Base-by-base conservation (phyloP, 352 stramenopile genomes). In the Phytopythium aichiense region DNA sequence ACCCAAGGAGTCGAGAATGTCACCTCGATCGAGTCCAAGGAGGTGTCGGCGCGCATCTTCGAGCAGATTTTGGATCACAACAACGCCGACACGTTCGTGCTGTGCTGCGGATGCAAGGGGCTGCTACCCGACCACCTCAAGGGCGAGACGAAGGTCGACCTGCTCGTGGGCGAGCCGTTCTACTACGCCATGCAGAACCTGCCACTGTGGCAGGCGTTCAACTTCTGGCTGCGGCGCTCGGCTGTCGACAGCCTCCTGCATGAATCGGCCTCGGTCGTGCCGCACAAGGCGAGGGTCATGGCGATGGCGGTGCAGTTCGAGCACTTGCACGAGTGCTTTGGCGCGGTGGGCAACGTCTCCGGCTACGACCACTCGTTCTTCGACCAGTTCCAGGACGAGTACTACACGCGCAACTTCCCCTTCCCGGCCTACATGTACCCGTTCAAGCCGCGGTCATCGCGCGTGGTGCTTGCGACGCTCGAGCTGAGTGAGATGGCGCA, bases 101-200 rank as follows among this genome's bases (percentile, higher is more conserved):
- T 92, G 13, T 82, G 76, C 58, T 86, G 77, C 22, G 84, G 84
- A 8, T 84, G 81, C 43, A 91, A 94, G 58, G 81, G 79, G 0
- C 56, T 94, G 40, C 59, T 84, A 1, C 65, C 60, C 2, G 84
- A 85, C 30, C 81, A 94, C 51, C 57, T 94, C 12, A 72, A 86
- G 54, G 69, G 68, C 40, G 72, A 84, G 59, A 62, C 73, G 2
- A 67, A 65, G 6, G 76, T 79, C 7, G 77, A 91, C 58, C 55
- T 94, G 51, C 69, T 94, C 1, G 71, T 91, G 13, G 81, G 75
- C 4, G 84, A 94, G 56, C 79, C 81, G 1, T 94, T 94, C 58
- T 94, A 91, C 77, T 94, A 94, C 66, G 81, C 82, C 53, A 94
- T 94, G 84, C 84, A 94, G 69, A 94, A 92, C 61, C 68, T 94